Evolutionary conservation across 2,329 filamentous ascomycete genomes (phyloP), one percentile per base, ranked within the genome.

Genomic region (Pestalotiopsis sp.): DNA sequence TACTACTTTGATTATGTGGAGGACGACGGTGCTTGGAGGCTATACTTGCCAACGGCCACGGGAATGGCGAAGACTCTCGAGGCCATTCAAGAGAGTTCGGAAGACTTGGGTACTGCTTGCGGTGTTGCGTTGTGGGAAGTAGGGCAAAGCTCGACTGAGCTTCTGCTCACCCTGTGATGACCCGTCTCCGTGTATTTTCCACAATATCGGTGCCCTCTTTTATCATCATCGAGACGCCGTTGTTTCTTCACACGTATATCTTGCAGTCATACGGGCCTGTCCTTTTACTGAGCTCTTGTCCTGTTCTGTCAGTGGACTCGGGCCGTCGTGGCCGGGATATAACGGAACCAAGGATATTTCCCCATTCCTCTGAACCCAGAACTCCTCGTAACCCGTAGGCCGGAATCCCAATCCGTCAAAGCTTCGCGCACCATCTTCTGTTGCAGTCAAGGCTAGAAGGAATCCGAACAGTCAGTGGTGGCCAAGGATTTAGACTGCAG

Each of bases 321-420:
- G 14, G 20, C 20, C 14, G 36, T 27, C 25, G 41, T 66, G 14
- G 13, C 25, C 45, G 11, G 64, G 64, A 58, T 20, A 57, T 12
- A 23, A 9, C 6, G 64, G 36, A 7, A 56, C 41, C 23, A 66
- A 27, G 7, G 23, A 20, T 14, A 66, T 39, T 20, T 57, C 27
- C 23, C 17, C 41, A 58, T 39, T 36, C 12, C 13, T 60, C 36
- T 60, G 25, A 36, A 66, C 20, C 65, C 65, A 77, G 0, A 73
- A 66, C 66, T 79, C 77, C 23, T 72, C 68, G 39, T 79, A 79
- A 13, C 77, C 77, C 1, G 77, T 79, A 1, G 74, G 66, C 36
- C 64, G 58, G 41, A 78, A 78, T 0, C 74, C 76, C 41, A 78
- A 58, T 36, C 71, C 72, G 12, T 72, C 66, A 63, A 78, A 79